These are phyloP conservation scores for Austropuccinia psidii DNA, from an alignment of 1,284 basidiomycete genomes.

Conservation along the genomic window DNA sequence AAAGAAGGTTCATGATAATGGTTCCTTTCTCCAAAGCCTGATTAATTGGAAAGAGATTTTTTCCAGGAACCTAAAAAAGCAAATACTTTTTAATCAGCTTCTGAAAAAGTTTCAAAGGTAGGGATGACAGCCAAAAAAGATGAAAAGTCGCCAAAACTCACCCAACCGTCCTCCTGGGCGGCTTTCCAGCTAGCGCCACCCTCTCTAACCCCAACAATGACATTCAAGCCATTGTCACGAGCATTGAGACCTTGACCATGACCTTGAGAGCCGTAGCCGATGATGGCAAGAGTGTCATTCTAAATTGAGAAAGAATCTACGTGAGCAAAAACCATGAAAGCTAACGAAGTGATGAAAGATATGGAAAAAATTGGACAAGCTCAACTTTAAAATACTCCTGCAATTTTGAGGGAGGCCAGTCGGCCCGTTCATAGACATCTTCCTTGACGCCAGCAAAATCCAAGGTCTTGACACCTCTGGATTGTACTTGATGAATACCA, in stretches of 20 bases:
- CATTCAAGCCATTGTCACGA: constrained; percentile 96
- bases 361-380: background rate
- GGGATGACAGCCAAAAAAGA: background rate
- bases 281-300: constrained; percentile 96
- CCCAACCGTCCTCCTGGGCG: constrained; percentile 95
- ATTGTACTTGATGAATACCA: constrained; percentile 31
- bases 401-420: constrained; percentile 96
- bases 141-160: constrained; percentile 47
- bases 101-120: background rate
- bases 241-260: constrained; percentile 98
- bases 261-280: constrained; percentile 97
- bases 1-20: constrained; percentile 99
- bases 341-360: background rate
- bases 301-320: constrained; percentile 67
- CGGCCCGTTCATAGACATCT: constrained; percentile 90
- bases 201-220: constrained; percentile 97
- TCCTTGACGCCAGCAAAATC: constrained; percentile 96
- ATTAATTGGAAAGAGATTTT: constrained; percentile 97
- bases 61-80: constrained; percentile 66
- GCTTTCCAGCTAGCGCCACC: constrained; percentile 94
- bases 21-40: constrained; percentile 93
- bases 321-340: constrained; percentile 39
- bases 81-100: background rate
- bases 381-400: constrained; percentile 59
- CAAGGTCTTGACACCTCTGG: constrained; percentile 79